Evolutionary conservation across 2,329 filamentous ascomycete genomes (phyloP), one percentile per base, ranked within the genome.

Genomic region (Colletotrichum agaves): DNA sequence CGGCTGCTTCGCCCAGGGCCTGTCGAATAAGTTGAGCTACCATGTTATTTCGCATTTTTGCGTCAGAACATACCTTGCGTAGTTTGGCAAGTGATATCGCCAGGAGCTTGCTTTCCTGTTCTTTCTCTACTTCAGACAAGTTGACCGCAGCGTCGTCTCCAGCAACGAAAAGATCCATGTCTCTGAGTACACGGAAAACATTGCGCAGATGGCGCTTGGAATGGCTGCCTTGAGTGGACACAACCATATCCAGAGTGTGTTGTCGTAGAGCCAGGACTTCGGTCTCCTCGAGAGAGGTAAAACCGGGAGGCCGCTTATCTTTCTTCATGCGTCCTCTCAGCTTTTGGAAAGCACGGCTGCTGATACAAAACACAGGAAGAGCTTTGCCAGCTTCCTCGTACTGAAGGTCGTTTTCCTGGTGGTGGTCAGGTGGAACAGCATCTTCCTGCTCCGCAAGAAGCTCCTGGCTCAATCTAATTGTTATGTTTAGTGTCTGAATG

Each of bases 331-430:
- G 81, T 1, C 85, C 87, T 43, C 80, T 79, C n/a, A 91, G 76
- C 71, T 88, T 87, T 71, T 91, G 88, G 61, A 90, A 91, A 0
- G 85, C 88, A 49, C 85, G 79, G 52, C 85, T 87, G 64, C 86
- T 89, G 15, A 91, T 86, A 69, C 88, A 91, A 72, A 90, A 92
- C 2, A 91, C 88, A 0, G 88, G 85, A 0, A 92, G 78, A 0
- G 79, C 80, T 8, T 75, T 75, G 0, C 86, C 87, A 7, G 90
- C 81, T 47, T 86, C 76, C 0, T 86, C 82, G 59, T 91, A 91
- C 71, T 91, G 83, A 10, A 5, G 10, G 13, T 37, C 8, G 35
- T 1, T 37, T 27, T 27, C 5, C 6, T 27, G 23, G 23, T 27
- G 23, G 23, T 6, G 23, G 35, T 80, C 49, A 6, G 23, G 23